A percentile compares a stretch with the other conserved stretches of the same genome.
These are phyloP conservation scores for Aspergillus phoenicis DNA, from an alignment of 2,329 filamentous ascomycete genomes.

Conservation along the genomic window DNA sequence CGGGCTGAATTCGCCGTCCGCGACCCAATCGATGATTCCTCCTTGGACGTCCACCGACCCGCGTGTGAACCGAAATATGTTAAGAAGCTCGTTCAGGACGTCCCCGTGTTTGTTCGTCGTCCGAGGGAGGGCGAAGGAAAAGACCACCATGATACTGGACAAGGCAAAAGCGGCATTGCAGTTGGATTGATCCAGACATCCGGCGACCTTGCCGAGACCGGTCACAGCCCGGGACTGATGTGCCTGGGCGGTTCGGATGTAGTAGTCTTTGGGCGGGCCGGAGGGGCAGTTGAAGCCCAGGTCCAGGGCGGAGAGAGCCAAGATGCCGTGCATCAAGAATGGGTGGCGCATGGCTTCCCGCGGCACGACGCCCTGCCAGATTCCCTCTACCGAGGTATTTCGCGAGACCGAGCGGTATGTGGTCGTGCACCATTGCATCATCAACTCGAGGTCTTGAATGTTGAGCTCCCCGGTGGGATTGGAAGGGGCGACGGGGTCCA, in stretches of 20 bases:
- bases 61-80: slow-evolving; percentile 33
- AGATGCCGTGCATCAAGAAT: slow-evolving; percentile 38
- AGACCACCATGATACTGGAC: slow-evolving; percentile 37
- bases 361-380: slow-evolving; percentile 38
- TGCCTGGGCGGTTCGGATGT: slow-evolving; percentile 32
- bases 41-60: slow-evolving; percentile 33
- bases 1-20: slow-evolving; percentile 28
- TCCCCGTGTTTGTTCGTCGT: slow-evolving; percentile 11
- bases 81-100: slow-evolving; percentile 34
- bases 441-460: slow-evolving; percentile 37
- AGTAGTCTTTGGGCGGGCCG: slow-evolving; percentile 23
- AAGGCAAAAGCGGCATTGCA: slow-evolving; percentile 42
- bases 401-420: slow-evolving; percentile 37
- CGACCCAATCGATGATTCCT: slow-evolving; percentile 27
- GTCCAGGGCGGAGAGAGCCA: slow-evolving; percentile 39
- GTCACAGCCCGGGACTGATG: slow-evolving; percentile 31
- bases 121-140: slow-evolving; percentile 36
- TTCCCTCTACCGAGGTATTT: slow-evolving; percentile 24
- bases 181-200: slow-evolving; percentile 30
- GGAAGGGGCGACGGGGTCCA: slow-evolving; percentile 4
- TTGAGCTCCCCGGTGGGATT: slow-evolving; percentile 19
- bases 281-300: slow-evolving; percentile 26
- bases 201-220: slow-evolving; percentile 26
- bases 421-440: slow-evolving; percentile 39
- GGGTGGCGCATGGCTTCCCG: slow-evolving; percentile 33